Percentiles rank a stretch among this genome's conserved stretches.
Conservation (phyloP, 2,329 filamentous ascomycete genomes). For the Colletotrichum brevisporum region DNA sequence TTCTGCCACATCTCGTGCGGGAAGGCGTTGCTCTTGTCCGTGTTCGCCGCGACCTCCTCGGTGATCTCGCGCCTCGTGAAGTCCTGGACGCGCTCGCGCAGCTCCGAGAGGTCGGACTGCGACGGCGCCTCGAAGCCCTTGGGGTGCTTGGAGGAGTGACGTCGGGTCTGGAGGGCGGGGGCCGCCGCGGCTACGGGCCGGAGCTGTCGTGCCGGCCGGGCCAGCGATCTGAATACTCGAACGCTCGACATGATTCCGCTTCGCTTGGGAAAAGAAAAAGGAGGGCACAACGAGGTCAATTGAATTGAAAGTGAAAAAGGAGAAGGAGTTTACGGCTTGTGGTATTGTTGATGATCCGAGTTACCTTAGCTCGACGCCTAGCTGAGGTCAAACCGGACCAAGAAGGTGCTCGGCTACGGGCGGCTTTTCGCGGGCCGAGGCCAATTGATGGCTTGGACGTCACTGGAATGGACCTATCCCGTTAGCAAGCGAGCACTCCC, state of each 20-base stretch:
- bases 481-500: conserved; percentile 37
- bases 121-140: conserved; percentile 77
- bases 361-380: conserved; percentile 34
- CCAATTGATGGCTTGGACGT: conserved; percentile 38
- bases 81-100: conserved; percentile 88
- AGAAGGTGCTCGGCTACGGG: conserved; percentile 51
- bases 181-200: conserved; percentile 50
- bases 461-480: conserved; percentile 37
- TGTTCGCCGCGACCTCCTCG: conserved; percentile 83
- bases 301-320: conserved; percentile 16
- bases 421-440: conserved; percentile 60
- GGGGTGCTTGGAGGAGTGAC: conserved; percentile 72
- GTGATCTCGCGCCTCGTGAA: conserved; percentile 91
- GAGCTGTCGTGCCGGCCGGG: conserved; percentile 49
- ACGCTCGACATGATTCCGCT: conserved; percentile 56
- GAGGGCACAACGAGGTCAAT: not conserved
- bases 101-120: conserved; percentile 80
- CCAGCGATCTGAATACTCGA: conserved; percentile 54
- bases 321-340: conserved; percentile 29
- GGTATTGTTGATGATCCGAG: conserved; percentile 28
- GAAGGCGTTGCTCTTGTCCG: conserved; percentile 91
- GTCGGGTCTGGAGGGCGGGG: conserved; percentile 55
- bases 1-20: conserved; percentile 94
- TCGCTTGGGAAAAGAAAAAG: not conserved
- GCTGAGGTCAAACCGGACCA: conserved; percentile 41